Evolutionary conservation across 1,284 basidiomycete species (phyloP).

Genomic region (Cryptococcus neoformans): DNA sequence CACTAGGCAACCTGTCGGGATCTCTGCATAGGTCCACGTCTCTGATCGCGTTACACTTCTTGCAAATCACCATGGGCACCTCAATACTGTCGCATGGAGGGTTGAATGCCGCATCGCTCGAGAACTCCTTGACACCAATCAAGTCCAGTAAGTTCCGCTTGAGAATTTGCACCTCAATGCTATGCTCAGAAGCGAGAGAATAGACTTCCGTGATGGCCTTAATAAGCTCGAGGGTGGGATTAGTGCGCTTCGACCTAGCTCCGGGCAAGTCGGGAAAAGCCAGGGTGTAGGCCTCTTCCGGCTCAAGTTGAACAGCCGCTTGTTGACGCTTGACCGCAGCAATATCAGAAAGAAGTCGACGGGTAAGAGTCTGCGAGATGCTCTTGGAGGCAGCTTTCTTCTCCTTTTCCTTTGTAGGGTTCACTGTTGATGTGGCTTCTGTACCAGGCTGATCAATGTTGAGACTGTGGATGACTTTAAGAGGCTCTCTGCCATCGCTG

Average conservation of each 20-base stretch:
- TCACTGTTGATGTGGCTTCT: conserved; percentile 53
- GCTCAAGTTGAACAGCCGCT: conserved; percentile 58
- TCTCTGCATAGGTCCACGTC: conserved; percentile 98
- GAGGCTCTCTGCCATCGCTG: conserved; percentile 61
- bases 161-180: conserved; percentile 81
- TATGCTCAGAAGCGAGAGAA: conserved; percentile 69
- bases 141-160: conserved; percentile 88
- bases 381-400: conserved; percentile 66
- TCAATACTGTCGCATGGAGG: conserved; percentile 93
- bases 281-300: conserved; percentile 59
- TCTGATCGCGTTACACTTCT: conserved; percentile 80
- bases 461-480: conserved; percentile 68
- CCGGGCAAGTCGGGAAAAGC: conserved; percentile 87
- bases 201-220: conserved; percentile 85
- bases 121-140: conserved; percentile 83
- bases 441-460: conserved; percentile 40
- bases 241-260: conserved; percentile 66
- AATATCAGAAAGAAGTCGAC: conserved; percentile 72
- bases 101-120: conserved; percentile 73
- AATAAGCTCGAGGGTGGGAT: conserved; percentile 84
- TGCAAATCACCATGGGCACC: conserved; percentile 83
- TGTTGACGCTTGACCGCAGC: conserved; percentile 65
- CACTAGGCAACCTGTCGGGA: conserved; percentile 67
- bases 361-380: conserved; percentile 75
- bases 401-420: conserved; percentile 68